A percentile compares a stretch with the other conserved stretches of the same genome.
phyloP scores from a whole-genome alignment of 805 yeast species.

The Starmerella khaoyaiensis region DNA sequence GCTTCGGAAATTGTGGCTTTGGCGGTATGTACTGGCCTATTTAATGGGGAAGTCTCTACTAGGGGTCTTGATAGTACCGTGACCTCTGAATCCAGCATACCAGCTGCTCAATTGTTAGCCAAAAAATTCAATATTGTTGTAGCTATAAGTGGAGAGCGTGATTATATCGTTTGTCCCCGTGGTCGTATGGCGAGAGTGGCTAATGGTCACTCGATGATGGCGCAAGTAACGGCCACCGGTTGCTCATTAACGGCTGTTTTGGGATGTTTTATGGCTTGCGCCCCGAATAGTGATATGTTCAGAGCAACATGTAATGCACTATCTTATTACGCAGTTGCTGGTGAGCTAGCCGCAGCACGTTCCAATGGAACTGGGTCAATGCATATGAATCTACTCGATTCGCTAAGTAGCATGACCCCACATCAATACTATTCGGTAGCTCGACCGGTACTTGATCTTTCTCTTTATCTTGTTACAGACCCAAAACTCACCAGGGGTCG shows the following conservation, averaged over 20 bases:
- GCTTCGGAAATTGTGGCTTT: slow-evolving; percentile 56
- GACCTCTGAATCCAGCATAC: slow-evolving; percentile 13
- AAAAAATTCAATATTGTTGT: slow-evolving; percentile 7
- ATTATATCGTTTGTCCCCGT: slow-evolving; percentile 16
- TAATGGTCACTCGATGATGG: slow-evolving; percentile 20
- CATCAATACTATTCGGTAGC: slow-evolving; percentile 12
- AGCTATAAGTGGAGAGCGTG: slow-evolving; percentile 18
- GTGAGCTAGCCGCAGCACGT: slow-evolving; percentile 16
- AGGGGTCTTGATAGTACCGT: slow-evolving; percentile 20
- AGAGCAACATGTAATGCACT: slow-evolving; percentile 8
- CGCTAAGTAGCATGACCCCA: slow-evolving; percentile 13
- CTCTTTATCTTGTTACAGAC: slow-evolving; percentile 21
- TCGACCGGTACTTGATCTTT: slow-evolving; percentile 14
- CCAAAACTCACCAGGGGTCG: slow-evolving; percentile 15
- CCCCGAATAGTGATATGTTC: slow-evolving; percentile 3
- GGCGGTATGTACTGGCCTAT: slow-evolving; percentile 7
- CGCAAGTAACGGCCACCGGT: slow-evolving; percentile 21
- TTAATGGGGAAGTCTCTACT: slow-evolving; percentile 24
- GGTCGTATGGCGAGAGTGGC: slow-evolving; percentile 8
- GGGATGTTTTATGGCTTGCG: slow-evolving; percentile 15
- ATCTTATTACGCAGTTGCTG: slow-evolving; percentile 20
- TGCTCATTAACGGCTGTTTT: slow-evolving; percentile 19
- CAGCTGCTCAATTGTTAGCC: slow-evolving; percentile 17
- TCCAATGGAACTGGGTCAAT: slow-evolving; percentile 19
- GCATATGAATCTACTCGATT: slow-evolving; percentile 17